Evolutionary conservation across 805 yeast species (phyloP).

Genomic region (Myxozyma melibiosi): DNA sequence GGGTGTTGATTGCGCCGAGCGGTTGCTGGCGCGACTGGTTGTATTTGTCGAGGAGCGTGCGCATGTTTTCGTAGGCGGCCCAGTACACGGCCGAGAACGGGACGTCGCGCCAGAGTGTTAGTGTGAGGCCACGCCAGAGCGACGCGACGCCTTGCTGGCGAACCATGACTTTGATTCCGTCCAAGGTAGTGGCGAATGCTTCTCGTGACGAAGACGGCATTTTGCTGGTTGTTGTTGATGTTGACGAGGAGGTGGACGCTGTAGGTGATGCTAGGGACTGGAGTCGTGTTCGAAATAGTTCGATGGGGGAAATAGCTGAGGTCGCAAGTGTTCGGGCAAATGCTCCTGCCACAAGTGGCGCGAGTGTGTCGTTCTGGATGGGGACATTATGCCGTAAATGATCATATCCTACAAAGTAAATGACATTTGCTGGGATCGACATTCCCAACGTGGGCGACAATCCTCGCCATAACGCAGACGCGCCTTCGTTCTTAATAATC

Average conservation of each 20-base stretch:
- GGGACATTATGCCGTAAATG: slow-evolving; percentile 77
- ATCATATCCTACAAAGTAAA: slow-evolving; percentile 93
- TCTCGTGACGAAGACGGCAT: slow-evolving; percentile 29
- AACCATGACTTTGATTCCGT: slow-evolving; percentile 58
- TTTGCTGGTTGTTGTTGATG: neutral
- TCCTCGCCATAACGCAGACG: slow-evolving; percentile 83
- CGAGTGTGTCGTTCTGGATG: slow-evolving; percentile 48
- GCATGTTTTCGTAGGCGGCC: slow-evolving; percentile 44
- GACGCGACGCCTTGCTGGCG: slow-evolving; percentile 59
- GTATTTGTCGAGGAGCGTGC: slow-evolving; percentile 5
- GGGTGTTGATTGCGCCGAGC: neutral
- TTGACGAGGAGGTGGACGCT: neutral
- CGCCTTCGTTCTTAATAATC: slow-evolving; percentile 74
- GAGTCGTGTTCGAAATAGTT: slow-evolving; percentile 80
- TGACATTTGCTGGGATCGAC: slow-evolving; percentile 92
- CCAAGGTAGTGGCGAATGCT: slow-evolving; percentile 49
- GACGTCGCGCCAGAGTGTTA: slow-evolving; percentile 95
- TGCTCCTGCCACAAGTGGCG: slow-evolving; percentile 85
- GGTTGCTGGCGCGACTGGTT: slow-evolving; percentile 6
- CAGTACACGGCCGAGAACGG: slow-evolving; percentile 96
- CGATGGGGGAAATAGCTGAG: slow-evolving; percentile 82
- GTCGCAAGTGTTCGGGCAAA: slow-evolving; percentile 83
- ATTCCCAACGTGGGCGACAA: slow-evolving; percentile 73
- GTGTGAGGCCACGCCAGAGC: slow-evolving; percentile 78
- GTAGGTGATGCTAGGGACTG: slow-evolving; percentile 61